Base-by-base conservation (phyloP, 2,329 filamentous ascomycete genomes). In the Grosmannia clavigera region DNA sequence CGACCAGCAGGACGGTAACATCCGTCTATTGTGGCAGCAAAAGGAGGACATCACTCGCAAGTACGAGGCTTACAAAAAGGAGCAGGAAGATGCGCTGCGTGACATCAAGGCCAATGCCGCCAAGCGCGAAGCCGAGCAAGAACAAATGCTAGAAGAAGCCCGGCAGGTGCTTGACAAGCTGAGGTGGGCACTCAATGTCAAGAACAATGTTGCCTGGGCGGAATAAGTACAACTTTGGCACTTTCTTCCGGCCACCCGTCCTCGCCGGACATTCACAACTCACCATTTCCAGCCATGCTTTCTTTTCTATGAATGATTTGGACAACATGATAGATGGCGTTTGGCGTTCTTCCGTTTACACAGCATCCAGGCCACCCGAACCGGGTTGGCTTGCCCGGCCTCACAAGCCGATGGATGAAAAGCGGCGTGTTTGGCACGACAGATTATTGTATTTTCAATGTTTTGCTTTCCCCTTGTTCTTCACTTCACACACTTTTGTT, bases 1-100 rank as follows among this genome's bases (percentile, higher is more conserved):
- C 69, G 86, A 90, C 64, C 87, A 91, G 71, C 84, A 90, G 68
- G 81, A 87, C 64, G 78, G 80, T 67, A 87, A 89, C 66, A 79
- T 88, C 61, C 80, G 81, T 60, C 76, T 82, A 61, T 73, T 85
- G 29, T 73, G 74, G 61, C 76, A 78, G 56, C 80, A 87, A 66
- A 87, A 88, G 67, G 78, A 81, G 33, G 80, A 80, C 19, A 83
- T 90, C 61, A 71, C 73, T 19, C 73, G 73, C 55, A 74, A 81
- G 64, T 88, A 87, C 72, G 81, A 83, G 56, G 75, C 75, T 55
- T 88, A 90, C 73, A 87, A 86, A 70, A 69, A 72, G 60, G 76
- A 81, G 65, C 84, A 88, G 67, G 83, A 87, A 62, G 74, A 78
- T n/a, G 75, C 77, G 50, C 74, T 90, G 58, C 75, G 74, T 40